These are phyloP conservation scores for Metschnikowia bowlesiae DNA, from an alignment of 805 yeast genomes.

Conservation along the genomic window DNA sequence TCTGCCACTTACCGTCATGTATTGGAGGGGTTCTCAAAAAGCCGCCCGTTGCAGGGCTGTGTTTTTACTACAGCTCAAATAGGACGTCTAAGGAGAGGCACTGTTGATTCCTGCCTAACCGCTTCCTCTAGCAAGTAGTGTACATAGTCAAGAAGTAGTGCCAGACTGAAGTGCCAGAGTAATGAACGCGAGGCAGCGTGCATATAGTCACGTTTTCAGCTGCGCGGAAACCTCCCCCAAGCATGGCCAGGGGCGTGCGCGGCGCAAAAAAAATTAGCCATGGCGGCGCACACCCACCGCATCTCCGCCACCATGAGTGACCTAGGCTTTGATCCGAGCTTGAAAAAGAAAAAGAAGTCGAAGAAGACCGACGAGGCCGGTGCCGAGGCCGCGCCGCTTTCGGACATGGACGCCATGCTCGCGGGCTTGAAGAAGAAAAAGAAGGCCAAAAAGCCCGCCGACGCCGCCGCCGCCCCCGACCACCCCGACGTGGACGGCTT, in stretches of 20 bases:
- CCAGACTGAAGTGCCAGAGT: too few relatives aligned
- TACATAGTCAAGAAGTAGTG: too few relatives aligned
- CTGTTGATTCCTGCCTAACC: too few relatives aligned
- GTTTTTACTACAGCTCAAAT: too few relatives aligned
- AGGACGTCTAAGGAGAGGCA: too few relatives aligned
- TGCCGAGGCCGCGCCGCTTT: slow-evolving; percentile 13
- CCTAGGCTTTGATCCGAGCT: slow-evolving; percentile 68
- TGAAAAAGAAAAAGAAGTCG: slow-evolving; percentile 83
- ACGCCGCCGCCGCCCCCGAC: slow-evolving; percentile 21
- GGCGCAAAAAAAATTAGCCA: not conserved
- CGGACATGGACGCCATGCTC: slow-evolving; percentile 51
- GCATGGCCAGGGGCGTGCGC: slow-evolving; percentile 7
- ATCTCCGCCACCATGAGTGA: slow-evolving; percentile 34
- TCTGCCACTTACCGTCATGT: too few relatives aligned
- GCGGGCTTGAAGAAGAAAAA: slow-evolving; percentile 59
- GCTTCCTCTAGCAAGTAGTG: too few relatives aligned
- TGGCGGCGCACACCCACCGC: not conserved
- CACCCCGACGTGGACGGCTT: slow-evolving; percentile 27
- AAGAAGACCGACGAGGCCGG: slow-evolving; percentile 43
- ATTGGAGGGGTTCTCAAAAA: too few relatives aligned
- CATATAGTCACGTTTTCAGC: too few relatives aligned
- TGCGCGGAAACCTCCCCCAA: too few relatives aligned
- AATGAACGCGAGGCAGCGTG: too few relatives aligned
- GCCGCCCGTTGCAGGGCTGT: too few relatives aligned
- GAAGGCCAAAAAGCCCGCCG: slow-evolving; percentile 11